Conservation (phyloP, 768 basidiomycete genomes). For the Boletus sensibilis region DNA sequence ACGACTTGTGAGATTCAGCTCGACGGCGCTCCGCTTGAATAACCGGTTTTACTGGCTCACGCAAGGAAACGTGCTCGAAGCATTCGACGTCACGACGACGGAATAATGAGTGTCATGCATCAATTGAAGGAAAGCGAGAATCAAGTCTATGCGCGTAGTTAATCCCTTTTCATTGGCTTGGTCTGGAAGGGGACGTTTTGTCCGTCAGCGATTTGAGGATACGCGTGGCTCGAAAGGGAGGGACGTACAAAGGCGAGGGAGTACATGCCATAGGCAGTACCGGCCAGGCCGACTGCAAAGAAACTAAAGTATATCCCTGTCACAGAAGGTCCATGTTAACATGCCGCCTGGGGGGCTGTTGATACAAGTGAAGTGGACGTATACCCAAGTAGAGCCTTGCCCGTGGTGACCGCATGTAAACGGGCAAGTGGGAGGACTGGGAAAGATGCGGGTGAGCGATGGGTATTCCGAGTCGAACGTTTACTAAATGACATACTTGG, state of each 20-base stretch:
- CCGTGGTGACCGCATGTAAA: constrained; percentile 62
- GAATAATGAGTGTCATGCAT: constrained; percentile 9
- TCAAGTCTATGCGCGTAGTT: constrained; percentile 19
- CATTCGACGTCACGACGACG: constrained; percentile 3
- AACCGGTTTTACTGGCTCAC: not conserved
- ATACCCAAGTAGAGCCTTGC: constrained; percentile 64
- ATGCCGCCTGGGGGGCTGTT: too few species aligned
- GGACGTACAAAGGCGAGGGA: constrained; percentile 45
- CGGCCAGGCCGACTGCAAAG: constrained; percentile 54
- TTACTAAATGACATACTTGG: constrained; percentile 49
- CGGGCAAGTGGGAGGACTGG: constrained; percentile 42
- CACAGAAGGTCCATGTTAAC: not conserved
- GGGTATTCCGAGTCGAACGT: not conserved
- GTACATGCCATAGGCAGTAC: constrained; percentile 50
- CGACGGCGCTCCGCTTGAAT: not conserved
- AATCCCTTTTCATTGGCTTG: constrained; percentile 31
- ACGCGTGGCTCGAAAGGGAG: not conserved
- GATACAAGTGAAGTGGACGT: not conserved
- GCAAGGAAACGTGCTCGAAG: not conserved
- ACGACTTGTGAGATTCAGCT: not conserved
- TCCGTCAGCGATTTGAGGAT: not conserved
- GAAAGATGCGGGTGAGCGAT: constrained; percentile 12
- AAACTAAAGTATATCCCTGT: constrained; percentile 56
- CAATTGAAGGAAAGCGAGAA: constrained; percentile 10
- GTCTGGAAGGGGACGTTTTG: constrained; percentile 11